Base-by-base conservation (phyloP, 1,139 yeast genomes). In the Schizosaccharomyces versatilis region DNA sequence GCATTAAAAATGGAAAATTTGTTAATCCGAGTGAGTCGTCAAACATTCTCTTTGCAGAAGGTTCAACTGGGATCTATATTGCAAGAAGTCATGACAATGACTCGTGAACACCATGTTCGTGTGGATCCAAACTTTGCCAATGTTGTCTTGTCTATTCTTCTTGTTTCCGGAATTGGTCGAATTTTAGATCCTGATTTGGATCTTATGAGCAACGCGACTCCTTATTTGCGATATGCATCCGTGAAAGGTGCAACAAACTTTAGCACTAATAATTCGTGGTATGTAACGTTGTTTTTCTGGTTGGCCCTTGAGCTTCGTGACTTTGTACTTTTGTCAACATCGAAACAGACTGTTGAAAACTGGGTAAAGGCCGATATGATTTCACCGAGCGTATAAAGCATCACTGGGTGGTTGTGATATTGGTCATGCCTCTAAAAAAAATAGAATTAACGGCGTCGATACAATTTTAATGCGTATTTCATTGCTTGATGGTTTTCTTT, bases 121-220 rank as follows among this genome's bases (percentile, higher is more conserved):
- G 84, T 93, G 95, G 99, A 90, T 64, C 94, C 95, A 7, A 98
- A 90, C 66, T 90, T 90, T 64, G 81, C 90, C 52, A 85, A 95
- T 36, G 95, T 93, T 36, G 83, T 90, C 15, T 86, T 90, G 47
- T 95, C 97, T 0, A 86, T 90, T 41, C 69, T 90, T 54, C 72
- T 90, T 57, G 69, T 90, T 57, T 98, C 90, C 68, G 98, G 98
- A 12, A 84, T 90, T 56, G 98, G 98, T 19, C 74, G 97, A 65
- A 94, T 84, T 67, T 72, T 90, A 57, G 95, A 90, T 67, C 97
- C 97, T 1, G 79, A 84, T 52, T 73, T 90, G 64, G 98, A 90
- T 69, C 74, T 90, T 58, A 88, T 90, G 74, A 94, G 94, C 15
- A 49, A 39, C 17, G 52, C 52, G 3, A 49, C 42, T 9, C 52